Percentiles rank a stretch among this genome's conserved stretches.
These are phyloP conservation scores for Clitopilus hobsonii DNA, from an alignment of 768 basidiomycete species.

Conservation along the genomic window DNA sequence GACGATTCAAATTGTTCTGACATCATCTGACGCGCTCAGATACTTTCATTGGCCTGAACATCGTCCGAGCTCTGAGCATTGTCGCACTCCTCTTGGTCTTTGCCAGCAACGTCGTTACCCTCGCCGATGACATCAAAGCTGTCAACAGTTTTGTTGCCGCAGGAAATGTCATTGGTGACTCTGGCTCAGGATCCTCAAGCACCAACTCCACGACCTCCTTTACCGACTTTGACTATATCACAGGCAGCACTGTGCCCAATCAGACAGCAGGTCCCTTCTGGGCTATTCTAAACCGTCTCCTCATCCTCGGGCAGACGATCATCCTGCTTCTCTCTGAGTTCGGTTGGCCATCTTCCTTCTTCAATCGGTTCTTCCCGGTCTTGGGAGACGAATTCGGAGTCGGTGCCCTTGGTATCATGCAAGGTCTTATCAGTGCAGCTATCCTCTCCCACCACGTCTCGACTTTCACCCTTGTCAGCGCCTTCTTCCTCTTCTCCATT, in stretches of 20 bases:
- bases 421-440: constrained; percentile 74
- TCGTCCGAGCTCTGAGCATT: constrained; percentile 73
- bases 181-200: constrained; percentile 31
- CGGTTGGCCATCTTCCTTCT: constrained; percentile 75
- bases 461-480: constrained; percentile 84
- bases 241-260: constrained; percentile 82
- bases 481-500: constrained; percentile 87
- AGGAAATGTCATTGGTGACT: constrained; percentile 22
- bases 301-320: constrained; percentile 83
- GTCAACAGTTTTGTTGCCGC: constrained; percentile 60
- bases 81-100: constrained; percentile 77
- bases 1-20: not conserved
- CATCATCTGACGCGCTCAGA: too few species aligned
- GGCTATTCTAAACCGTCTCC: constrained; percentile 82
- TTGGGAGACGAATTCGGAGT: constrained; percentile 81
- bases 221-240: constrained; percentile 15
- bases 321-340: constrained; percentile 81
- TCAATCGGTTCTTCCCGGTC: constrained; percentile 82
- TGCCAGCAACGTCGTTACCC: constrained; percentile 69
- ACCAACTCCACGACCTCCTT: constrained; percentile 79
- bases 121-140: constrained; percentile 70
- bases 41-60: constrained; percentile 76
- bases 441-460: constrained; percentile 79
- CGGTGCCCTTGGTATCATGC: constrained; percentile 82
- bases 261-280: constrained; percentile 90